These are phyloP conservation scores for Sarocladium oryzae DNA, from an alignment of 2,329 filamentous ascomycete species.

Conservation along the genomic window DNA sequence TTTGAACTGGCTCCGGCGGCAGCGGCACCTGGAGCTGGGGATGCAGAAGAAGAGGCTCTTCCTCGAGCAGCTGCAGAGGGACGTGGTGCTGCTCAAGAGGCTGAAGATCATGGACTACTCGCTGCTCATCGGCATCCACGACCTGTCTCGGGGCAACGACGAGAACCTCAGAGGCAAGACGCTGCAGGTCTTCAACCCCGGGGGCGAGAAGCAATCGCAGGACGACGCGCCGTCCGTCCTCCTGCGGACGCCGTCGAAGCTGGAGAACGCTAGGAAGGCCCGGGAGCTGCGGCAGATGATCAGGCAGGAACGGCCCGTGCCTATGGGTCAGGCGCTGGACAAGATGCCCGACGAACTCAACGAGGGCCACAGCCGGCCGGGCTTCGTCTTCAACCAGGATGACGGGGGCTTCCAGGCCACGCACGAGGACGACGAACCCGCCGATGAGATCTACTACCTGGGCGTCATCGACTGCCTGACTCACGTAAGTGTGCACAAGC, in stretches of 20 bases:
- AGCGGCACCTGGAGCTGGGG: conserved; percentile 81
- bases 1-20: conserved; percentile 86
- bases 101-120: conserved; percentile 99
- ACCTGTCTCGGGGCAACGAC: conserved; percentile 83
- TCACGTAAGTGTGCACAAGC: conserved; percentile 81
- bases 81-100: conserved; percentile 79
- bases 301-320: conserved; percentile 87
- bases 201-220: conserved; percentile 53
- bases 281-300: conserved; percentile 88
- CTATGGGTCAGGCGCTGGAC: conserved; percentile 73
- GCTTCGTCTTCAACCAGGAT: conserved; percentile 84
- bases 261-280: conserved; percentile 87
- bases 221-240: conserved; percentile 61
- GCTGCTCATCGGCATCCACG: conserved; percentile 88
- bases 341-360: conserved; percentile 89
- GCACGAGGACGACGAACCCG: conserved; percentile 77
- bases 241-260: conserved; percentile 83
- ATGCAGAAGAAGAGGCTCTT: conserved; percentile 84
- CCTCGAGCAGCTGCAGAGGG: conserved; percentile 78
- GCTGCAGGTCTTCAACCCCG: conserved; percentile 87
- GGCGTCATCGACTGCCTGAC: conserved; percentile 98
- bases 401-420: conserved; percentile 92
- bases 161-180: conserved; percentile 89
- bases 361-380: conserved; percentile 61
- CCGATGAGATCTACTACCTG: conserved; percentile 93